Evolutionary conservation across 2,329 filamentous ascomycete genomes (phyloP).

Genomic region (Aaosphaeria arxii): DNA sequence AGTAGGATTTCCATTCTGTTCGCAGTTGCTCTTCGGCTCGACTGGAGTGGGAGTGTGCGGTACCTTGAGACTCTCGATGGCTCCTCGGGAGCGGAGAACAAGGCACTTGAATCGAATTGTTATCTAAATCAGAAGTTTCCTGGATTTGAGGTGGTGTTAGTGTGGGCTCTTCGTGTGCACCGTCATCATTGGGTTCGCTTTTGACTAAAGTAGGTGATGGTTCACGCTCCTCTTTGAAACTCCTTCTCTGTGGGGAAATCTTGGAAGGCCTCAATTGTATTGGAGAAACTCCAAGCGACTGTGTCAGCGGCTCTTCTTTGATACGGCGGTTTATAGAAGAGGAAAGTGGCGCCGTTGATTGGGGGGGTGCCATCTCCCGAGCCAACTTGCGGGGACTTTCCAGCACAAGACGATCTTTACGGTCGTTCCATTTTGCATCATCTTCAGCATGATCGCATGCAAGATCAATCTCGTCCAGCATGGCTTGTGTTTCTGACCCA

Average conservation of each 20-base stretch:
- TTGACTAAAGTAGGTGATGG: constrained; percentile 23
- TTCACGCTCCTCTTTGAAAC: not conserved
- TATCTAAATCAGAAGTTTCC: constrained; percentile 13
- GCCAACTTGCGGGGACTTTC: constrained; percentile 7
- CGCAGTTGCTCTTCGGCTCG: constrained; percentile 33
- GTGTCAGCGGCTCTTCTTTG: not conserved
- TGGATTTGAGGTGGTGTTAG: not conserved
- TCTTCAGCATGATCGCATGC: constrained; percentile 17
- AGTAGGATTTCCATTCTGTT: constrained; percentile 28
- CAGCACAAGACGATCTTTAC: not conserved
- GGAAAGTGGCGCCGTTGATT: too few species aligned
- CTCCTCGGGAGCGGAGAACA: constrained; percentile 14
- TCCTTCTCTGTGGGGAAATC: not conserved
- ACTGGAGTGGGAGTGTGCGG: constrained; percentile 26
- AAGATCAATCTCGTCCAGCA: constrained; percentile 22
- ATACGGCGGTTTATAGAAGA: not conserved
- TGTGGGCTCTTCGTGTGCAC: constrained; percentile 3
- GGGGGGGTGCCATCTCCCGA: constrained; percentile 12
- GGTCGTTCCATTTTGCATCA: not conserved
- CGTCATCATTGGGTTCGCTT: constrained; percentile 12
- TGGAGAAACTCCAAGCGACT: not conserved
- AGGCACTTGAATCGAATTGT: constrained; percentile 18
- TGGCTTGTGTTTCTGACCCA: constrained; percentile 23
- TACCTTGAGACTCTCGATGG: constrained; percentile 12
- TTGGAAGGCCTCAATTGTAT: not conserved